These are phyloP conservation scores for Colletotrichum spinosum DNA, from an alignment of 2,329 filamentous ascomycete genomes.

Conservation along the genomic window DNA sequence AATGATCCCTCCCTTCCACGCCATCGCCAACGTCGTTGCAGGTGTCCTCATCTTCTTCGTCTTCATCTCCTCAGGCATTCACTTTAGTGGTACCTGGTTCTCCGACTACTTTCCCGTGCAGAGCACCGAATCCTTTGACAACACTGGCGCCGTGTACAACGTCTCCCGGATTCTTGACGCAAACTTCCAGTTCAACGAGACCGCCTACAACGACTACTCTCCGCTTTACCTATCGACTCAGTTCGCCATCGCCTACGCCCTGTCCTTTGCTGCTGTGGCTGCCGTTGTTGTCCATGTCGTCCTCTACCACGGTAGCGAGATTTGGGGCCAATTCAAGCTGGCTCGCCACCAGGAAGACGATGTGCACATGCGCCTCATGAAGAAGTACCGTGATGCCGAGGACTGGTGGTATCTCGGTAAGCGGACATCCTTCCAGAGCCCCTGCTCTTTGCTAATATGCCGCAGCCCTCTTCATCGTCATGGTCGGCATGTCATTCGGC, in stretches of 20 bases:
- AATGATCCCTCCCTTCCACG: constrained; percentile 69
- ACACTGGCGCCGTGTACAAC: constrained; percentile 70
- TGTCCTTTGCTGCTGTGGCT: constrained; percentile 75
- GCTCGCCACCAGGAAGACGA: constrained; percentile 69
- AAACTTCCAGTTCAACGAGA: constrained; percentile 68
- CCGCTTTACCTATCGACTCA: constrained; percentile 74
- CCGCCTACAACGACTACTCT: constrained; percentile 72
- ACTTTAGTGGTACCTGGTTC: constrained; percentile 68
- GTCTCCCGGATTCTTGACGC: constrained; percentile 68
- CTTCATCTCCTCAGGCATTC: constrained; percentile 67
- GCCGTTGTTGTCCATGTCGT: constrained; percentile 68
- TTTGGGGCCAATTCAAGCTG: constrained; percentile 65
- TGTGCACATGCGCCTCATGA: constrained; percentile 71
- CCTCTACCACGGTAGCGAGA: constrained; percentile 67
- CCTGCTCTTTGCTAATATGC: constrained; percentile 9
- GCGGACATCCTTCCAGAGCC: constrained; percentile 42
- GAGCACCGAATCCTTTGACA: constrained; percentile 72
- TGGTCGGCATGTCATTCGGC: constrained; percentile 66
- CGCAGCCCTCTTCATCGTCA: constrained; percentile 60
- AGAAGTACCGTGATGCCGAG: constrained; percentile 69
- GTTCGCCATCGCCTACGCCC: constrained; percentile 69
- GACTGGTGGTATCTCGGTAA: constrained; percentile 70
- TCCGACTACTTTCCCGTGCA: constrained; percentile 72
- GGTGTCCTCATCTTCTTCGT: constrained; percentile 65
- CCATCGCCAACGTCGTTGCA: constrained; percentile 68